These are phyloP conservation scores for Thalia dealbata DNA, from an alignment of 176 grass and related monocot genomes.

Conservation along the genomic window DNA sequence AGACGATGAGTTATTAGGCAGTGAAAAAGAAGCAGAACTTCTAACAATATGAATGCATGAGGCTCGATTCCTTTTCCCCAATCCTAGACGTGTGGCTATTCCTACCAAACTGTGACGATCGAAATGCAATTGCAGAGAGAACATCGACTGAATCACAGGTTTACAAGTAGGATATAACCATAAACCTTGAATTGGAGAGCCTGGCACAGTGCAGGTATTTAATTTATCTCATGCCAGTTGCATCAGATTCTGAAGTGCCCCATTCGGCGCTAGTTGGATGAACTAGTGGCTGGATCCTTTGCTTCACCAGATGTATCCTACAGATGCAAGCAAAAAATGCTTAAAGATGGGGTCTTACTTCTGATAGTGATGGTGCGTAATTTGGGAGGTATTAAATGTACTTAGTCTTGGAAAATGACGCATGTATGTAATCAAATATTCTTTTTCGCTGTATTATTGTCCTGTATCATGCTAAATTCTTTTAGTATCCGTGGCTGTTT, in stretches of 20 bases:
- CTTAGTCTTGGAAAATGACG: background rate
- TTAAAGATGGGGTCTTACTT: background rate
- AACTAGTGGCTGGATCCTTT: background rate
- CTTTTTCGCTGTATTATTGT: background rate
- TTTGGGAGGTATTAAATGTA: background rate
- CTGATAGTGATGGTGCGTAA: background rate
- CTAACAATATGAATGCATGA: constrained; percentile 35
- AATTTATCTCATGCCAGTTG: background rate
- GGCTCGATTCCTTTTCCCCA: background rate
- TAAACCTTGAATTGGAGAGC: background rate
- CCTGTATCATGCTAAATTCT: background rate
- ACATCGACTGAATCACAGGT: background rate
- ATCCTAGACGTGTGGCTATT: background rate
- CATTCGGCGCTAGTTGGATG: background rate
- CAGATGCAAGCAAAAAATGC: background rate
- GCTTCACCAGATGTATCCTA: background rate
- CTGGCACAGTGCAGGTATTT: too few species aligned
- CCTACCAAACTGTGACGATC: background rate
- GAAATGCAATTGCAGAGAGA: background rate
- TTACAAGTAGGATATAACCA: background rate
- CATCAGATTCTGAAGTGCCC: background rate
- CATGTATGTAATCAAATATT: background rate
- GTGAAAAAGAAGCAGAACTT: constrained; percentile 63
- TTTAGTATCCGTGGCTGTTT: too few species aligned
- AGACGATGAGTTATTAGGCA: constrained; percentile 4